A percentile compares a stretch with the other conserved stretches of the same genome.
Evolutionary conservation across 768 basidiomycete genomes (phyloP).

Genomic region (Calocera cornea): DNA sequence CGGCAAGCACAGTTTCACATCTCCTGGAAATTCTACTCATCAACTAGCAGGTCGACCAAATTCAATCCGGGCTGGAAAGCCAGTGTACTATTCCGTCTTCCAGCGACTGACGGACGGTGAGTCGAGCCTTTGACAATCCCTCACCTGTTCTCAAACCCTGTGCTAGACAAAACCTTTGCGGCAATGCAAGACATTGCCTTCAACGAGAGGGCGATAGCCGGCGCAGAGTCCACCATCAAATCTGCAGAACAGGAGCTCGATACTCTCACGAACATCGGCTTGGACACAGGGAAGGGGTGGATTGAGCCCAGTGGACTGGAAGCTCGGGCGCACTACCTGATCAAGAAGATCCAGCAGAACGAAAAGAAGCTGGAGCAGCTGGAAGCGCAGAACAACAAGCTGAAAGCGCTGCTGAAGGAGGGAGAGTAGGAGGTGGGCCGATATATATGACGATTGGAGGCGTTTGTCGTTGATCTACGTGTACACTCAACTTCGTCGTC

Average conservation of each 20-base stretch:
- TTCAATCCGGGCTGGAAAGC: slow-evolving; percentile 76
- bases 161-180: slow-evolving; percentile 56
- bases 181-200: slow-evolving; percentile 70
- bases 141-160: neutral
- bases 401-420: slow-evolving; percentile 37
- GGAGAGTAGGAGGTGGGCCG: neutral
- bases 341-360: slow-evolving; percentile 60
- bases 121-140: slow-evolving; percentile 13
- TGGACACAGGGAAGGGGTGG: slow-evolving; percentile 28
- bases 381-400: slow-evolving; percentile 54
- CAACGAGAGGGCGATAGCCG: slow-evolving; percentile 50
- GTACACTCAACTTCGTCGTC: no score
- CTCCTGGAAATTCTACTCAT: neutral
- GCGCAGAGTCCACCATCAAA: slow-evolving; percentile 49
- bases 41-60: slow-evolving; percentile 56
- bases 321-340: slow-evolving; percentile 50
- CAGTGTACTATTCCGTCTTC: slow-evolving; percentile 77
- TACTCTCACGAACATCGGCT: slow-evolving; percentile 50
- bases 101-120: slow-evolving; percentile 63
- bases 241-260: slow-evolving; percentile 65
- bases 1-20: slow-evolving; percentile 30
- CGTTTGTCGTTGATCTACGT: no score
- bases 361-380: slow-evolving; percentile 53
- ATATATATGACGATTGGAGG: neutral
- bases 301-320: slow-evolving; percentile 36